A percentile compares a stretch with the other conserved stretches of the same genome.
phyloP scores from a whole-genome alignment of 2,329 filamentous ascomycete species.

The Venturia carpophila region DNA sequence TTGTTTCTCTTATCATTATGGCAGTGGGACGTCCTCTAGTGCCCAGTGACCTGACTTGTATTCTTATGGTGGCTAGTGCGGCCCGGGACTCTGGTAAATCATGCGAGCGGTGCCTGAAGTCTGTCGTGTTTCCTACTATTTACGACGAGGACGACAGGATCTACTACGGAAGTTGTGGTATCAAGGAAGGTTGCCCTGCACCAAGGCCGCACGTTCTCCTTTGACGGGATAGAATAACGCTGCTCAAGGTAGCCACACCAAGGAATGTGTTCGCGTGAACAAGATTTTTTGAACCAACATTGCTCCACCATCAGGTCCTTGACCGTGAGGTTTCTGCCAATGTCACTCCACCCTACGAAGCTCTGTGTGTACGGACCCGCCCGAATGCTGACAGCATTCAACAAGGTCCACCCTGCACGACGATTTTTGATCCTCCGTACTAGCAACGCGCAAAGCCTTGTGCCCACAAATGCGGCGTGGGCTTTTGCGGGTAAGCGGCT shows the following conservation, averaged over 20 bases:
- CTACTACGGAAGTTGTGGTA: no score
- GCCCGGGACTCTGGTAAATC: neutral
- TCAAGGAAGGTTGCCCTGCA: no score
- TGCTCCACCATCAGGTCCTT: neutral
- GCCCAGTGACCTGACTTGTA: neutral
- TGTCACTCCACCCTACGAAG: neutral
- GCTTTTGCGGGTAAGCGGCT: neutral
- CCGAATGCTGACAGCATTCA: neutral
- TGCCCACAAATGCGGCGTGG: neutral
- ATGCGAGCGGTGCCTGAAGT: neutral
- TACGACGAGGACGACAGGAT: no score
- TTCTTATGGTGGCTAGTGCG: neutral
- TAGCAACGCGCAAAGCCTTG: neutral
- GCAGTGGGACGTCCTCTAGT: neutral
- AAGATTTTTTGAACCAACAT: neutral
- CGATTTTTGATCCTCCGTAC: neutral
- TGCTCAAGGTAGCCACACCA: no score
- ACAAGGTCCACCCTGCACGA: neutral
- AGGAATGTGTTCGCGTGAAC: neutral
- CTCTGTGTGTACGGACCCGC: neutral
- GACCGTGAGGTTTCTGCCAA: neutral
- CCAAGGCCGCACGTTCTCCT: no score
- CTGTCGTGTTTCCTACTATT: no score
- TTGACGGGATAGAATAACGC: no score
- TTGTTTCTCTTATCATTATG: neutral